These are phyloP conservation scores for Raddia distichophylla DNA, from an alignment of 176 grass and related monocot genomes.

Conservation along the genomic window DNA sequence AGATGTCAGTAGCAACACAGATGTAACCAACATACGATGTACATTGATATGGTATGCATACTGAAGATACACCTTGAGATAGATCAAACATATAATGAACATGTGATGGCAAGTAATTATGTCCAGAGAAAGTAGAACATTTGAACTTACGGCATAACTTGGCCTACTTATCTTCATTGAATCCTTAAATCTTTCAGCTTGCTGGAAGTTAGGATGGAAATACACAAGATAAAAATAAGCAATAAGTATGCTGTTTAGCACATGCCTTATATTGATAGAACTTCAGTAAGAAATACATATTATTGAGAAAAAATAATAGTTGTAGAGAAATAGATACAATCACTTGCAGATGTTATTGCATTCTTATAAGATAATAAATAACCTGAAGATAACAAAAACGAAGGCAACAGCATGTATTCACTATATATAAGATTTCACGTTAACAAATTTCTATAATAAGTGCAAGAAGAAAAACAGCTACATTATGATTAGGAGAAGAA, in stretches of 20 bases:
- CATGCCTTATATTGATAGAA: not conserved
- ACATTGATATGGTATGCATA: not conserved
- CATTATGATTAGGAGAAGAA: constrained; percentile 27
- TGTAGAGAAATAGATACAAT: not conserved
- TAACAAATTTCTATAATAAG: constrained; percentile 4
- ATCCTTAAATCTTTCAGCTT: constrained; percentile 51
- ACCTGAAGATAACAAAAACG: not conserved
- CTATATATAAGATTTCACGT: constrained; percentile 22
- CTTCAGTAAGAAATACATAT: not conserved
- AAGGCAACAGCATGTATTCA: not conserved
- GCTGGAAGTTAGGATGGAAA: constrained; percentile 52
- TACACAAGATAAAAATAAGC: constrained; percentile 32
- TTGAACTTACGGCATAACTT: constrained; percentile 69
- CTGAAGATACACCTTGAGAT: not conserved
- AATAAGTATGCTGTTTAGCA: constrained; percentile 28
- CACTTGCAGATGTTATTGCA: not conserved
- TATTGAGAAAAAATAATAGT: not conserved
- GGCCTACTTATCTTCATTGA: constrained; percentile 44
- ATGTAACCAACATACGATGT: not conserved
- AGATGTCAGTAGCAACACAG: not conserved
- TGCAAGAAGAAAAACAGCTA: not conserved
- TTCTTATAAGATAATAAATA: constrained; percentile 11
- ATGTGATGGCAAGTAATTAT: constrained; percentile 1
- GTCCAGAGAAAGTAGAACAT: not conserved
- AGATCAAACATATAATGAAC: not conserved